Conservation (phyloP, 352 stramenopile genomes). For the Blastocystis sp. region DNA sequence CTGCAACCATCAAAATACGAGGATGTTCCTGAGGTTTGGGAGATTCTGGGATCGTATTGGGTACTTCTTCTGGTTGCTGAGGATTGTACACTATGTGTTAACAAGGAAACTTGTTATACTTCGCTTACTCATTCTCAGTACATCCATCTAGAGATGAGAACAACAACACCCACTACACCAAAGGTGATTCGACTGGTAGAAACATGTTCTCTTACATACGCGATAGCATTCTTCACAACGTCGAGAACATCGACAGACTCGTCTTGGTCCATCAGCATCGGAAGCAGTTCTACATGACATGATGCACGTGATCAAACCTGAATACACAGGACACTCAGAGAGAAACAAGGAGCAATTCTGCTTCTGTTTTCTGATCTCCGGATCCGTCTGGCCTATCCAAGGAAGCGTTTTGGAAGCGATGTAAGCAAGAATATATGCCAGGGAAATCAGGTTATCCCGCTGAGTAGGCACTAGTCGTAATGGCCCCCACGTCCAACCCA, state of each 20-base stretch:
- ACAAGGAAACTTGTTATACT: not conserved
- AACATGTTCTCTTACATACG: not conserved
- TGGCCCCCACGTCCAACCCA: not conserved
- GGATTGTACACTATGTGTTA: not conserved
- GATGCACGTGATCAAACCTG: not conserved
- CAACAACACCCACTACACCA: not conserved
- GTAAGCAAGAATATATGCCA: constrained; percentile 20
- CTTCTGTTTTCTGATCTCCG: not conserved
- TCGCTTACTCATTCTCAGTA: not conserved
- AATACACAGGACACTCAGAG: not conserved
- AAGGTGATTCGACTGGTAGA: not conserved
- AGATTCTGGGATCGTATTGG: not conserved
- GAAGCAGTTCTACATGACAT: not conserved
- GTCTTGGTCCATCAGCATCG: not conserved
- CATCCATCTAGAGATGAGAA: not conserved
- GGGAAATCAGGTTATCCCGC: not conserved
- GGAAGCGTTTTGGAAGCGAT: not conserved
- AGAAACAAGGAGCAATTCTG: not conserved
- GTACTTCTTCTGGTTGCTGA: not conserved
- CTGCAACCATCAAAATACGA: constrained; percentile 9
- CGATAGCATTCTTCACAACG: not conserved
- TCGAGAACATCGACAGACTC: not conserved
- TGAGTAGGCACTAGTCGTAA: not conserved
- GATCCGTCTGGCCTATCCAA: not conserved
- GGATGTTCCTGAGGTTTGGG: not conserved